Evolutionary conservation across 495 filamentous ascomycete species (phyloP).

Genomic region (Xylaria nigripes): DNA sequence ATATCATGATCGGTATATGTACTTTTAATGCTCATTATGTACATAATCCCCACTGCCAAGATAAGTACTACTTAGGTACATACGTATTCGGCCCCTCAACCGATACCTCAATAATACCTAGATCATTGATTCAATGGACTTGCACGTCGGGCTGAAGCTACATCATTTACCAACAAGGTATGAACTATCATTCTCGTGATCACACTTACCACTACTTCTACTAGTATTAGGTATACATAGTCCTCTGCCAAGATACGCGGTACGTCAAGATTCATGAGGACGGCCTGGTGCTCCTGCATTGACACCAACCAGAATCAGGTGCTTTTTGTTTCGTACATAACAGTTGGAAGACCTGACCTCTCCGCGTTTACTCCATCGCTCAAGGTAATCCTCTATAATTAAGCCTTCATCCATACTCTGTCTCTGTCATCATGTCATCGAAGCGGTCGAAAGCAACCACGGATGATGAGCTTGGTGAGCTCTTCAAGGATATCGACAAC

Average conservation of each 20-base stretch:
- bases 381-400: neutral
- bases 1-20: too few relatives aligned
- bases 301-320: neutral
- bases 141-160: too few relatives aligned
- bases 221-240: too few relatives aligned
- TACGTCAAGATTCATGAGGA: neutral
- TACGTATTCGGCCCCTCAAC: too few relatives aligned
- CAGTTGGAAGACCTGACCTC: neutral
- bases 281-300: neutral
- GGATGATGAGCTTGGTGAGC: conserved; percentile 73
- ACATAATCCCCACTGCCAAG: too few relatives aligned
- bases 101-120: too few relatives aligned
- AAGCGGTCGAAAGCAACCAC: conserved; percentile 43
- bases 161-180: neutral
- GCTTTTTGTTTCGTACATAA: neutral
- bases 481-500: conserved; percentile 66
- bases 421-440: conserved; percentile 28
- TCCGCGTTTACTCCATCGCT: neutral
- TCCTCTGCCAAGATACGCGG: neutral
- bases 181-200: neutral
- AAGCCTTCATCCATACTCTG: conserved; percentile 1
- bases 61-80: too few relatives aligned
- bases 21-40: too few relatives aligned
- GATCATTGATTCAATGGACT: too few relatives aligned
- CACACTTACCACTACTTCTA: too few relatives aligned